phyloP scores from a whole-genome alignment of 2,329 filamentous ascomycete species.

The Hymenoscyphus fraxineus region DNA sequence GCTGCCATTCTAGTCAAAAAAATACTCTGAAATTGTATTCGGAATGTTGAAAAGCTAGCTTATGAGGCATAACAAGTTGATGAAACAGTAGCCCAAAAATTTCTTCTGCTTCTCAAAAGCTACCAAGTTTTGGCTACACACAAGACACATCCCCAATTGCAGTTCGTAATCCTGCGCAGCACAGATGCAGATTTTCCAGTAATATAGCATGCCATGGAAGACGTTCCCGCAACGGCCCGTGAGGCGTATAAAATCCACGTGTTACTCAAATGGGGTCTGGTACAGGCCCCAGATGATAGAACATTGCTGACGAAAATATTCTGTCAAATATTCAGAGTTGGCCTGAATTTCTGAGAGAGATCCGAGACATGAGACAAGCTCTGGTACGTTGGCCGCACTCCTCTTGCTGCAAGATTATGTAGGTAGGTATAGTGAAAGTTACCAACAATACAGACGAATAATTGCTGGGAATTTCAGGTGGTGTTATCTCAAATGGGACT shows the following conservation, averaged over 20 bases:
- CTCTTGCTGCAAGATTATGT: background rate
- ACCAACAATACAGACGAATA: background rate
- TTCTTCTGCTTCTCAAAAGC: no score
- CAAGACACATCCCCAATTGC: background rate
- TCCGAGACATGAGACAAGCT: no score
- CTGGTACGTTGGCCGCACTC: background rate
- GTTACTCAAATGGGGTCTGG: background rate
- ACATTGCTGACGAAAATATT: no score
- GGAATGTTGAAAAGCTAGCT: background rate
- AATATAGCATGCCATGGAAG: background rate
- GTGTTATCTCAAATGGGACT: background rate
- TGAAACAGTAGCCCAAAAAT: no score
- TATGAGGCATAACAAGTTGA: background rate
- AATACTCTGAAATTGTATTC: background rate
- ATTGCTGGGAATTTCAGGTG: background rate
- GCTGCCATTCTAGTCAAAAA: background rate
- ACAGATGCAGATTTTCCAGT: background rate
- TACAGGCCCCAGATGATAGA: background rate
- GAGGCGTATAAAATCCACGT: background rate
- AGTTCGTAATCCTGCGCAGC: background rate
- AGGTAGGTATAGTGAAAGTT: background rate
- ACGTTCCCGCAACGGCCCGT: background rate
- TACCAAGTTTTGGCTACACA: no score
- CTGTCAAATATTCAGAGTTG: no score
- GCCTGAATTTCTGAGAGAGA: no score